Evolutionary conservation across 2,329 filamentous ascomycete species (phyloP).

Genomic region (Exophiala spinifera): DNA sequence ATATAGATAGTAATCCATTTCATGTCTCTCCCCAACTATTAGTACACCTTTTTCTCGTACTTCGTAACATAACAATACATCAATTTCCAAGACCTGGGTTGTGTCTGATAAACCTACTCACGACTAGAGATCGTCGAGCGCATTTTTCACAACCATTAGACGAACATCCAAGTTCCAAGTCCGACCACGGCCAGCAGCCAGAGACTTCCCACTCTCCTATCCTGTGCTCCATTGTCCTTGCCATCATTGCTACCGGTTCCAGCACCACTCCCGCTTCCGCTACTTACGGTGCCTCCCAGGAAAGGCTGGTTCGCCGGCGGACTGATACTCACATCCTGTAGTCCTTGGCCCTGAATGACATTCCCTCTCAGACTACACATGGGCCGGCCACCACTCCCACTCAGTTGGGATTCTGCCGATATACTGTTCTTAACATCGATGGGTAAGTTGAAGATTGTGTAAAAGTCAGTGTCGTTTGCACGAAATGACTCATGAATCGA

Average conservation of each 20-base stretch:
- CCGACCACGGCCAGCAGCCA: not conserved
- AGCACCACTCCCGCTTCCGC: not conserved
- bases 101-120: no score
- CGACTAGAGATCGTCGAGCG: no score
- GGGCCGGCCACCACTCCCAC: conserved; percentile 6
- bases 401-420: conserved; percentile 21
- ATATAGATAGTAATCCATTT: no score
- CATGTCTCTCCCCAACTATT: no score
- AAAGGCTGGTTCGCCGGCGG: conserved; percentile 7
- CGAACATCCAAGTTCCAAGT: not conserved
- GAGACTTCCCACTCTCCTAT: not conserved
- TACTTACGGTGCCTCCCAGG: conserved; percentile 1
- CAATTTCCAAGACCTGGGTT: no score
- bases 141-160: no score
- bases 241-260: no score
- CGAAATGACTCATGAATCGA: conserved; percentile 69
- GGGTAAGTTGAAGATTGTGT: conserved; percentile 69
- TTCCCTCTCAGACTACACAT: conserved; percentile 10
- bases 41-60: no score
- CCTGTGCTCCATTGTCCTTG: not conserved
- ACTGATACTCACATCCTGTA: conserved; percentile 10
- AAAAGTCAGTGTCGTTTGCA: conserved; percentile 61
- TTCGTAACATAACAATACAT: no score
- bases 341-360: conserved; percentile 7
- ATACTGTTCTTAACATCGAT: conserved; percentile 67